These are phyloP conservation scores for Septoria petroselini DNA, from an alignment of 2,329 filamentous ascomycete species.

Conservation along the genomic window DNA sequence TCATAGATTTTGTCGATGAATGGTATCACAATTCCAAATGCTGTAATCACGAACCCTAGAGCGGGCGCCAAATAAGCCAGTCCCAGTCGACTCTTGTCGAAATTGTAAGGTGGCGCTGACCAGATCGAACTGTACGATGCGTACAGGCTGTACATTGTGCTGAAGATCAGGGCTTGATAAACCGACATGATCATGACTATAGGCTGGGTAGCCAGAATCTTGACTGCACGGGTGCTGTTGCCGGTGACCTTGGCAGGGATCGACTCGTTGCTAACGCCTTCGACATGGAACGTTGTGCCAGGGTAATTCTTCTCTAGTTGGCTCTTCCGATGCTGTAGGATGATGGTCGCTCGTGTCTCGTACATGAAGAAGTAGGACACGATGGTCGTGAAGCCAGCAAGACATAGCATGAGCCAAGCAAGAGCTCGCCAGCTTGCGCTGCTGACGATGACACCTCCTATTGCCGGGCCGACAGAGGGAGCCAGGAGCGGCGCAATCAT, in stretches of 20 bases:
- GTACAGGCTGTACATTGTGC: slow-evolving; percentile 46
- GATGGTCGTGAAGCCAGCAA: slow-evolving; percentile 41
- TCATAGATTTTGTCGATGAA: slow-evolving; percentile 49
- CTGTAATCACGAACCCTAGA: slow-evolving; percentile 42
- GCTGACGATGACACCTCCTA: slow-evolving; percentile 45
- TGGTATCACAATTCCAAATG: slow-evolving; percentile 43
- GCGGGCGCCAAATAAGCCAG: slow-evolving; percentile 45
- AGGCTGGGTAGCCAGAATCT: slow-evolving; percentile 43
- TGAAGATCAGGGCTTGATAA: slow-evolving; percentile 47
- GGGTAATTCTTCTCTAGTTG: slow-evolving; percentile 36
- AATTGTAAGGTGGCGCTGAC: slow-evolving; percentile 37
- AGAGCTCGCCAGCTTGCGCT: slow-evolving; percentile 47
- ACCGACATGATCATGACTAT: slow-evolving; percentile 47
- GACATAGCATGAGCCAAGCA: slow-evolving; percentile 45
- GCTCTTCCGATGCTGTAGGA: slow-evolving; percentile 38
- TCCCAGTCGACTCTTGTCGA: slow-evolving; percentile 44
- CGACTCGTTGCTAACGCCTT: slow-evolving; percentile 42
- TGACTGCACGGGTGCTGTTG: slow-evolving; percentile 42
- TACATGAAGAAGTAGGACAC: slow-evolving; percentile 44
- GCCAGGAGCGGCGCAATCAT: slow-evolving; percentile 43
- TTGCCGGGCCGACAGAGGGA: slow-evolving; percentile 39
- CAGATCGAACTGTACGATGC: slow-evolving; percentile 33
- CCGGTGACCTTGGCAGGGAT: slow-evolving; percentile 37
- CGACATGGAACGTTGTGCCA: slow-evolving; percentile 40
- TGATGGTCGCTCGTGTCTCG: slow-evolving; percentile 44